Percentiles rank a stretch among this genome's conserved stretches.
Evolutionary conservation across 345 rosid species (phyloP).

Genomic region (Lepidium didymum): DNA sequence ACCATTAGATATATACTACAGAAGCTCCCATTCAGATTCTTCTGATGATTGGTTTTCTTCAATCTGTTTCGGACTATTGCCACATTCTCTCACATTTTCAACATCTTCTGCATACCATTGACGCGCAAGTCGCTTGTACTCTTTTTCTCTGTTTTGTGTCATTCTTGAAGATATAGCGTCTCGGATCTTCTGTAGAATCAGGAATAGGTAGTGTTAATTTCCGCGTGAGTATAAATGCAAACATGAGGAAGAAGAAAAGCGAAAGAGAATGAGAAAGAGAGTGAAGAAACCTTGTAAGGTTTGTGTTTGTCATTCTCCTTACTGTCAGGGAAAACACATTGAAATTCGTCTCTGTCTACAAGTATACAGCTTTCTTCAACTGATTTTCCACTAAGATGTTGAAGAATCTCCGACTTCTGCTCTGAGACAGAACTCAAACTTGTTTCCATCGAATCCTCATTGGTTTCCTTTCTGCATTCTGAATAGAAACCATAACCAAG

Average conservation of each 20-base stretch:
- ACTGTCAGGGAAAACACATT: constrained; percentile 22
- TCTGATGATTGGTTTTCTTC: constrained; percentile 12
- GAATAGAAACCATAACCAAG: constrained; percentile 4
- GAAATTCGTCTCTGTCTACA: constrained; percentile 45
- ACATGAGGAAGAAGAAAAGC: background rate
- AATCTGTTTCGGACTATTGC: background rate
- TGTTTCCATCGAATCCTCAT: constrained; percentile 13
- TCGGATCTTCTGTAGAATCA: constrained; percentile 31
- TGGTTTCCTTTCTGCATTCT: constrained; percentile 24
- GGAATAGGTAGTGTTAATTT: background rate
- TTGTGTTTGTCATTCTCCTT: constrained; percentile 34
- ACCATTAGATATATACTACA: constrained; percentile 21
- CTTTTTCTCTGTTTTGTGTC: constrained; percentile 50
- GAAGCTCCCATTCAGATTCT: constrained; percentile 86
- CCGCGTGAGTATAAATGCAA: background rate
- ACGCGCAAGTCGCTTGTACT: constrained; percentile 55
- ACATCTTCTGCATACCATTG: constrained; percentile 29
- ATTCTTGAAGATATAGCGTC: constrained; percentile 55
- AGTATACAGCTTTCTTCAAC: constrained; percentile 66
- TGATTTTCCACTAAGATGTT: constrained; percentile 24
- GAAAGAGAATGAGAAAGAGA: background rate
- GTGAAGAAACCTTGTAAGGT: constrained; percentile 51
- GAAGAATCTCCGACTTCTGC: constrained; percentile 24
- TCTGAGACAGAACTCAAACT: constrained; percentile 16
- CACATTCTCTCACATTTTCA: constrained; percentile 11